Percentiles rank a stretch among this genome's conserved stretches.
Conservation (phyloP, 345 rosid species). For the Mangifera indica region DNA sequence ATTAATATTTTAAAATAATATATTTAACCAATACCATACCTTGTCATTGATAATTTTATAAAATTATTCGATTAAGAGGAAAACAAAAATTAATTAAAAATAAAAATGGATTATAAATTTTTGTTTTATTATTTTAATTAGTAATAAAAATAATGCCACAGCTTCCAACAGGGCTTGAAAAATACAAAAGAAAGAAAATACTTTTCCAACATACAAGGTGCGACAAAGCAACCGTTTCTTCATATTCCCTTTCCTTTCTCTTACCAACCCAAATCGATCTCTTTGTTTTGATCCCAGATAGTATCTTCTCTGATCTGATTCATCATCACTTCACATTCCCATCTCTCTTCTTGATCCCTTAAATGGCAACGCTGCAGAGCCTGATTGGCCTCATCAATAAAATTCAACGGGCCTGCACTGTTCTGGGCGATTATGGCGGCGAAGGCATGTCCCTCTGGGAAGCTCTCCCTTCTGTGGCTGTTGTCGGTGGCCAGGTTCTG, state of each 20-base stretch:
- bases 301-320: conserved; percentile 17
- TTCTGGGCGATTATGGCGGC: conserved; percentile 95
- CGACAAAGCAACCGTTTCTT: conserved; percentile 13
- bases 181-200: not conserved
- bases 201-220: not conserved
- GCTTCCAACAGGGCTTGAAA: not conserved
- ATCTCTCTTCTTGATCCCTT: conserved; percentile 23
- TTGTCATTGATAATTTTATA: too few species aligned
- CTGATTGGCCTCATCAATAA: conserved; percentile 91
- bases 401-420: conserved; percentile 97
- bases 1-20: too few species aligned
- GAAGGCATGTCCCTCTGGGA: conserved; percentile 99
- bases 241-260: not conserved
- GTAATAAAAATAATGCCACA: too few species aligned
- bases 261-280: not conserved
- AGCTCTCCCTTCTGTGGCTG: conserved; percentile 97
- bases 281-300: conserved; percentile 10
- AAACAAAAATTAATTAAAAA: too few species aligned
- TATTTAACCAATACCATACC: too few species aligned
- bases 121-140: too few species aligned
- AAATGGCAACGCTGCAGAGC: conserved; percentile 96
- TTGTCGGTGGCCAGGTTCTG: conserved; percentile 94
- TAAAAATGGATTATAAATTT: too few species aligned
- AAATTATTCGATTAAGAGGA: too few species aligned
- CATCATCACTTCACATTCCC: conserved; percentile 1